A percentile compares a stretch with the other conserved stretches of the same genome.
phyloP scores from a whole-genome alignment of 345 rosid genomes.

The Lenwebbia sp. region DNA sequence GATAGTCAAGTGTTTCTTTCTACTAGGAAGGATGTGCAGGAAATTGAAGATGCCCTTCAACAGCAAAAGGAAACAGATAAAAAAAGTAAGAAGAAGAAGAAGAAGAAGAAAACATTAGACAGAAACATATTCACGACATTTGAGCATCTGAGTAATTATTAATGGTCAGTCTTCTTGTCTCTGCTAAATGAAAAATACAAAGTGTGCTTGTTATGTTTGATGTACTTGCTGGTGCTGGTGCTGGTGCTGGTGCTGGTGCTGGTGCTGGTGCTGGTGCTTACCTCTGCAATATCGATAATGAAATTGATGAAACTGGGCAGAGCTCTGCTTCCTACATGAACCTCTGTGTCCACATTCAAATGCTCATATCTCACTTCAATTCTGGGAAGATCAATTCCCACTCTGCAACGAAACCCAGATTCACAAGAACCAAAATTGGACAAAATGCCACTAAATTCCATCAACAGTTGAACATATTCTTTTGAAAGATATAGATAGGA shows the following conservation, averaged over 20 bases:
- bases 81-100: background rate
- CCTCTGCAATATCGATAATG: slow-evolving; percentile 35
- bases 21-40: slow-evolving; percentile 10
- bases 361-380: slow-evolving; percentile 48
- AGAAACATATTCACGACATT: background rate
- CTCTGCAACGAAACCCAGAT: slow-evolving; percentile 14
- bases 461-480: background rate
- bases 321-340: slow-evolving; percentile 54
- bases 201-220: background rate
- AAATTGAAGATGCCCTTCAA: slow-evolving; percentile 7
- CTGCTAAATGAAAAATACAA: background rate
- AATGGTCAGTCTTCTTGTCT: background rate
- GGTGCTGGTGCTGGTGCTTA: slow-evolving; percentile 5
- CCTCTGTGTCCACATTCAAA: slow-evolving; percentile 43
- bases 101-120: background rate
- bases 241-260: background rate
- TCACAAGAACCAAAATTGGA: background rate
- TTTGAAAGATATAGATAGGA: no score
- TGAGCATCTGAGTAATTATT: background rate
- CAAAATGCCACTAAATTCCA: background rate
- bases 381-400: slow-evolving; percentile 39
- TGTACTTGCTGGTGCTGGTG: background rate
- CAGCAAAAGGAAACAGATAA: background rate
- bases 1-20: slow-evolving; percentile 19
- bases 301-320: slow-evolving; percentile 53